These are phyloP conservation scores for Plectosphaerella cucumerina DNA, from an alignment of 2,329 filamentous ascomycete genomes.

Conservation along the genomic window DNA sequence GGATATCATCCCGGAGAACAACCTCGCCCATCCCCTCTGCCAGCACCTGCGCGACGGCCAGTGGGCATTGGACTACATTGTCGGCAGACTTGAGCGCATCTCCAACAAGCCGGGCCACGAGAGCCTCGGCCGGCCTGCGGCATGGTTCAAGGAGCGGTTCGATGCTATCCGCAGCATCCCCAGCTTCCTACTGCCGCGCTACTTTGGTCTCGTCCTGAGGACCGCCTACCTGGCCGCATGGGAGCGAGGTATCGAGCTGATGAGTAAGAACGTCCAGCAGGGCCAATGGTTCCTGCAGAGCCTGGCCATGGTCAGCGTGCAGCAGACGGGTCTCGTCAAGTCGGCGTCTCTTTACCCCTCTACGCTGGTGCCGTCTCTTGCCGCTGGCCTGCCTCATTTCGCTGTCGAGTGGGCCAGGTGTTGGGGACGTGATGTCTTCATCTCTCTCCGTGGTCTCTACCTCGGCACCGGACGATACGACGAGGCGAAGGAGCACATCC, in stretches of 20 bases:
- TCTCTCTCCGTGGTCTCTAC: constrained; percentile 87
- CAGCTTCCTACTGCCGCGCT: constrained; percentile 84
- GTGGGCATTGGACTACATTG: constrained; percentile 88
- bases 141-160: constrained; percentile 81
- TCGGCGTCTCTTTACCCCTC: constrained; percentile 88
- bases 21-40: constrained; percentile 89
- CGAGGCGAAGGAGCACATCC: constrained; percentile 90
- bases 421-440: constrained; percentile 97
- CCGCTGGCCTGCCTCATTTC: constrained; percentile 92
- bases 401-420: constrained; percentile 90
- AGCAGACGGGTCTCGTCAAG: constrained; percentile 84
- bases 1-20: constrained; percentile 79
- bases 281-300: constrained; percentile 88
- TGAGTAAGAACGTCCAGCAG: constrained; percentile 70
- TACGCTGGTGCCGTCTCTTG: constrained; percentile 79
- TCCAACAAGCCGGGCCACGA: constrained; percentile 59
- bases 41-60: constrained; percentile 87
- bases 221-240: constrained; percentile 84
- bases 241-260: constrained; percentile 72
- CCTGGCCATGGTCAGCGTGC: constrained; percentile 85
- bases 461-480: constrained; percentile 83
- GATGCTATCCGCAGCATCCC: constrained; percentile 82
- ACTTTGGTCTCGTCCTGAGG: constrained; percentile 85
- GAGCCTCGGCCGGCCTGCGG: constrained; percentile 59
- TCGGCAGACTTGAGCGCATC: constrained; percentile 71